phyloP scores from a whole-genome alignment of 208 protist species.

The Acanthamoeba healyi region DNA sequence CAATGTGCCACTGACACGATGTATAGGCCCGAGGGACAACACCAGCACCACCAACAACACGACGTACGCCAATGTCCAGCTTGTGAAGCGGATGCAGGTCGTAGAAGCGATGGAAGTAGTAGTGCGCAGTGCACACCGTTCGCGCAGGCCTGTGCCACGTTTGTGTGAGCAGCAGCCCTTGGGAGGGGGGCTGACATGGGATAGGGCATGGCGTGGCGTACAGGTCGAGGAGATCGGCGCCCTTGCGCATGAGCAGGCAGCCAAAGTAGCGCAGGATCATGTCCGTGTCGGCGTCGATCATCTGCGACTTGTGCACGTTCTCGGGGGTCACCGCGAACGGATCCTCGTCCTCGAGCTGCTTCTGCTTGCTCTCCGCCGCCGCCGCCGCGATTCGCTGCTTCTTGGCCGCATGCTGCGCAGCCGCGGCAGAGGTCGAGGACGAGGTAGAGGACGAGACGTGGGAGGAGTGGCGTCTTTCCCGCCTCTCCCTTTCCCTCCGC shows the following conservation, averaged over 20 bases:
- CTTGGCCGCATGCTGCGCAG: background rate
- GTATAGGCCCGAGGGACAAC: background rate
- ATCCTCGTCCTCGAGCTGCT: background rate
- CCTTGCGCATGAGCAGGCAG: constrained; percentile 55
- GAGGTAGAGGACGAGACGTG: background rate
- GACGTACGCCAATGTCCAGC: constrained; percentile 42
- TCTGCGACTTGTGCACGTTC: background rate
- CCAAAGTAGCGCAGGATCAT: constrained; percentile 66
- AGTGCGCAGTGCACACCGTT: constrained; percentile 30
- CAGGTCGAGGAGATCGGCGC: constrained; percentile 42
- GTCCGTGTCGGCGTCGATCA: constrained; percentile 68
- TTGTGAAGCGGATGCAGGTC: constrained; percentile 19
- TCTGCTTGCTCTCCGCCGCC: too few species aligned
- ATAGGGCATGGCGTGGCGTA: background rate
- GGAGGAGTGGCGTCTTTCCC: constrained; percentile 2
- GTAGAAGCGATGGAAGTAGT: constrained; percentile 75
- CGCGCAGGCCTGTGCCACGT: constrained; percentile 29
- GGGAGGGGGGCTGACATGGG: background rate
- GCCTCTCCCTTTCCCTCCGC: background rate
- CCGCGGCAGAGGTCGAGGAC: too few species aligned
- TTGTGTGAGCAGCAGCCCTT: background rate
- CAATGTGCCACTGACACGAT: background rate
- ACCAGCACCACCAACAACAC: background rate
- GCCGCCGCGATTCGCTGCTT: background rate
- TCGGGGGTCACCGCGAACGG: background rate